phyloP scores from a whole-genome alignment of 306 rosid species.

The Trichosanthes cucumerina region DNA sequence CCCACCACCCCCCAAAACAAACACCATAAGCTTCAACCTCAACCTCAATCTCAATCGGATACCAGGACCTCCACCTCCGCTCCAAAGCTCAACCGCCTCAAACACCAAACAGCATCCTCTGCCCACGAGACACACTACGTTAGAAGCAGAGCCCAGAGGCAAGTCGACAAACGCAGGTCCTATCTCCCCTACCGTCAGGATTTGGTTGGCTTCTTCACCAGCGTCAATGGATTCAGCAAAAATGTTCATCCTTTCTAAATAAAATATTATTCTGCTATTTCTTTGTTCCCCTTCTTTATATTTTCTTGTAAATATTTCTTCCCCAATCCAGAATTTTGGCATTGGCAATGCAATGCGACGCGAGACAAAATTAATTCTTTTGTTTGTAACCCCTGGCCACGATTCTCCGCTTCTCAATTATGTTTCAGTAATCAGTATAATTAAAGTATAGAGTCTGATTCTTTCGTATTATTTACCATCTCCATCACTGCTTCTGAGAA shows the following conservation, averaged over 20 bases:
- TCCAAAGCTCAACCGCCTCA: not conserved
- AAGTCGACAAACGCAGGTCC: slow-evolving; percentile 47
- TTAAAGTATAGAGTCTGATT: not conserved
- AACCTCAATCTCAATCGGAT: not conserved
- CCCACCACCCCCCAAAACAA: not conserved
- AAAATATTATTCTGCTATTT: not conserved
- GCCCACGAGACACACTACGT: slow-evolving; percentile 72
- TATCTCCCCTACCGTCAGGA: slow-evolving; percentile 69
- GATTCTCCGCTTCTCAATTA: not conserved
- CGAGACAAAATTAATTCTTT: not conserved
- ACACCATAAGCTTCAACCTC: not conserved
- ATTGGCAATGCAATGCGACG: not conserved
- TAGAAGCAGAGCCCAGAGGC: slow-evolving; percentile 59
- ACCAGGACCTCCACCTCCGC: not conserved
- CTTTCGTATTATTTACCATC: not conserved
- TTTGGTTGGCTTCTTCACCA: slow-evolving; percentile 79
- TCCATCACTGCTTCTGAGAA: not conserved
- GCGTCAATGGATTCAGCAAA: slow-evolving; percentile 45
- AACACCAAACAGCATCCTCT: slow-evolving; percentile 33
- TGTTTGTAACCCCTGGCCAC: not conserved
- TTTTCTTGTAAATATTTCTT: not conserved
- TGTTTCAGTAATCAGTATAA: not conserved
- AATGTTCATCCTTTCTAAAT: slow-evolving; percentile 64
- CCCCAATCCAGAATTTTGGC: not conserved
- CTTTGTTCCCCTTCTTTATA: not conserved